Percentiles rank a stretch among this genome's conserved stretches.
Evolutionary conservation across 768 basidiomycete species (phyloP).

Genomic region (Phlebiopsis flavidoalba): DNA sequence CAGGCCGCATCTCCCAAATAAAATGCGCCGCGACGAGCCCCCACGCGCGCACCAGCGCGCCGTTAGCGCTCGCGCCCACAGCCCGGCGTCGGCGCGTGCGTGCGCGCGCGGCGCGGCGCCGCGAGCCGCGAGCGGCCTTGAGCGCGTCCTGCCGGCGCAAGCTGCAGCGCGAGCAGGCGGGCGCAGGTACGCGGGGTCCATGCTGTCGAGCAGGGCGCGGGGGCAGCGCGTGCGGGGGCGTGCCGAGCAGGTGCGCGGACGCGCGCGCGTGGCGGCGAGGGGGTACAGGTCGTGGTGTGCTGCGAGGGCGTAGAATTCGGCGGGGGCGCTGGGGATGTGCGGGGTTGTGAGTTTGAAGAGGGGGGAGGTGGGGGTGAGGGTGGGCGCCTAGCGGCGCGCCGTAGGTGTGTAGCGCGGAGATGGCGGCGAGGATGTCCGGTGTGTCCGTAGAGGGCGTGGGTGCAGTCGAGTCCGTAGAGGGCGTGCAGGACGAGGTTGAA

Average conservation of each 20-base stretch:
- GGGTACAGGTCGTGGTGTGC: conserved; percentile 29
- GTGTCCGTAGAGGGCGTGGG: conserved; percentile 19
- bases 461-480: conserved; percentile 26
- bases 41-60: conserved; percentile 25
- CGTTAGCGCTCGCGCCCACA: conserved; percentile 18
- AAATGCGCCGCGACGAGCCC: conserved; percentile 76
- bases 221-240: conserved; percentile 29
- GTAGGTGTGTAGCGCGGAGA: conserved; percentile 24
- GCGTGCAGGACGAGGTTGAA: conserved; percentile 31
- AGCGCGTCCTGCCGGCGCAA: conserved; percentile 31
- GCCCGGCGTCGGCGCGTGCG: conserved; percentile 18
- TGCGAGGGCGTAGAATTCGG: conserved; percentile 39
- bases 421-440: conserved; percentile 21
- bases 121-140: conserved; percentile 20
- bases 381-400: conserved; percentile 19
- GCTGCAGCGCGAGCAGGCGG: conserved; percentile 35
- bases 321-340: conserved; percentile 29
- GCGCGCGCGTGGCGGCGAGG: conserved; percentile 34
- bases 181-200: conserved; percentile 38
- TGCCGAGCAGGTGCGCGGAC: conserved; percentile 35
- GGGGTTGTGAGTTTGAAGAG: conserved; percentile 30
- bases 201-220: conserved; percentile 31
- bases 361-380: conserved; percentile 25
- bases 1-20: conserved; percentile 67
- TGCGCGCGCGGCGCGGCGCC: conserved; percentile 22